These are phyloP conservation scores for Monosporozyma siamensis DNA, from an alignment of 805 yeast species.

Conservation along the genomic window DNA sequence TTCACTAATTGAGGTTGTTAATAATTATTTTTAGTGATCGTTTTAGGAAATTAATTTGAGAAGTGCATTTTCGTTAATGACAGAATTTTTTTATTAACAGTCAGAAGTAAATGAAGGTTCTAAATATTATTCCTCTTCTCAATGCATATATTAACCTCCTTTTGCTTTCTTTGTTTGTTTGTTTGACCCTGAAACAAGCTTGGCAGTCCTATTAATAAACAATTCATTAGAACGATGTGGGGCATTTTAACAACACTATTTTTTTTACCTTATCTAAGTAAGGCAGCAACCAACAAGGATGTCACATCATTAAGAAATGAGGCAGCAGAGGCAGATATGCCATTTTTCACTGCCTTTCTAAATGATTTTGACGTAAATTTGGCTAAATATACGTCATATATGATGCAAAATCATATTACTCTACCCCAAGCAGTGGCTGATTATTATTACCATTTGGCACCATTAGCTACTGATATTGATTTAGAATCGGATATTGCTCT, in stretches of 20 bases:
- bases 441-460: conserved; percentile 28
- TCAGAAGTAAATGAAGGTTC: too few species aligned
- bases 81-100: too few species aligned
- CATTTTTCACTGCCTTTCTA: conserved; percentile 27
- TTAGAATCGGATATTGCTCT: conserved; percentile 21
- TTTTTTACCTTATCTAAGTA: too few species aligned
- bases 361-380: conserved; percentile 26
- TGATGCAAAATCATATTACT: conserved; percentile 25
- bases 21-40: neutral
- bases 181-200: too few species aligned
- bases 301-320: conserved; percentile 7
- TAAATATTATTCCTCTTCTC: too few species aligned
- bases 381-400: conserved; percentile 29
- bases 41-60: conserved; percentile 1
- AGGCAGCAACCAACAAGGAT: neutral
- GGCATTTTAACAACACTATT: too few species aligned
- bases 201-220: too few species aligned
- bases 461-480: conserved; percentile 19
- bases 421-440: conserved; percentile 31
- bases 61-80: too few species aligned
- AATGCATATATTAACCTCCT: too few species aligned
- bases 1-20: neutral
- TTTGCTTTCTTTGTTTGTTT: too few species aligned
- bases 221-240: too few species aligned
- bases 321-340: conserved; percentile 29